These are phyloP conservation scores for Arxiozyma telluris DNA, from an alignment of 1,139 yeast genomes.

Conservation along the genomic window DNA sequence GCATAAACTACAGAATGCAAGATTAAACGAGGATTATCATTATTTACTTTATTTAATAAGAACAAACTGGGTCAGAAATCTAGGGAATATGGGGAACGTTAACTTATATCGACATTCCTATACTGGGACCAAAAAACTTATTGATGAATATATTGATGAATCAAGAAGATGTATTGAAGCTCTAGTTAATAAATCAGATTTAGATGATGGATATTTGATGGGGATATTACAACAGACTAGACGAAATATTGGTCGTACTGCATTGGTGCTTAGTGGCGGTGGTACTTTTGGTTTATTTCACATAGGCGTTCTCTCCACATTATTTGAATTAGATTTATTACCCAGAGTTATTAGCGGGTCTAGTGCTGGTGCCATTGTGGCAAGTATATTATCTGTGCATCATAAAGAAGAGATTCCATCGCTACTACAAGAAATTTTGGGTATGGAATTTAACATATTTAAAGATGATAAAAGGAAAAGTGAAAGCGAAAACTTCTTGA, in stretches of 20 bases:
- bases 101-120: conserved; percentile 68
- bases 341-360: conserved; percentile 90
- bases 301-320: conserved; percentile 77
- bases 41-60: conserved; percentile 63
- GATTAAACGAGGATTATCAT: conserved; percentile 49
- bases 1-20: conserved; percentile 51
- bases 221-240: conserved; percentile 82
- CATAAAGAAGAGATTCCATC: conserved; percentile 62
- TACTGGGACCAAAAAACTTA: conserved; percentile 76
- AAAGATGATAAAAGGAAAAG: conserved; percentile 43
- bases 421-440: conserved; percentile 46
- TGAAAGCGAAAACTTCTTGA: conserved; percentile 36
- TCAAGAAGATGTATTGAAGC: conserved; percentile 55
- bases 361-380: conserved; percentile 97
- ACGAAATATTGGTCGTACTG: conserved; percentile 87
- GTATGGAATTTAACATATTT: conserved; percentile 62
- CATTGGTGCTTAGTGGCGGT: conserved; percentile 87
- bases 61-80: conserved; percentile 76
- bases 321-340: conserved; percentile 61
- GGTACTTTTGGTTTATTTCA: conserved; percentile 90
- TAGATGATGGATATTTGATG: conserved; percentile 65
- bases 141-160: conserved; percentile 79
- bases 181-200: conserved; percentile 33
- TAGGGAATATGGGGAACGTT: conserved; percentile 84
- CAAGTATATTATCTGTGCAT: conserved; percentile 76